Conservation (phyloP, 805 yeast genomes). For the Candida namnaoensis region DNA sequence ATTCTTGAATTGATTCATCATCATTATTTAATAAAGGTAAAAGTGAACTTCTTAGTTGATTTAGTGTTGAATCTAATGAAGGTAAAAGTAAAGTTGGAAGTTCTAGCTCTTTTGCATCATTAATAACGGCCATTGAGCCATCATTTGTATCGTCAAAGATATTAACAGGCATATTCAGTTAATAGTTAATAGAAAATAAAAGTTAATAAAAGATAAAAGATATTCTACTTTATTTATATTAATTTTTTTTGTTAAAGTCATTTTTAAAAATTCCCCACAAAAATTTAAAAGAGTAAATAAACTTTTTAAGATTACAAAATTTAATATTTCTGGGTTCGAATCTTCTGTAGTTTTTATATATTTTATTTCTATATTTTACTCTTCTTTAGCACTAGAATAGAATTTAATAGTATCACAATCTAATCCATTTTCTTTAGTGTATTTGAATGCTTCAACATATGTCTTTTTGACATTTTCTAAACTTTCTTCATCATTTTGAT, state of each 20-base stretch:
- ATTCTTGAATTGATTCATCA: constrained; percentile 35
- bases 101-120: constrained; percentile 10
- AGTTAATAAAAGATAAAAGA: no score
- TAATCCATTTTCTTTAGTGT: constrained; percentile 2
- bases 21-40: constrained; percentile 44
- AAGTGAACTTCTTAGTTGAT: constrained; percentile 44
- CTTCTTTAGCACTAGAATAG: background rate
- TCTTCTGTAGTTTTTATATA: no score
- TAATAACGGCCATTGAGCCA: constrained; percentile 1
- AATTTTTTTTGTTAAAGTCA: no score
- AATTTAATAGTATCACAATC: background rate
- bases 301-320: no score
- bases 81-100: constrained; percentile 64
- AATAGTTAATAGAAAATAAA: no score
- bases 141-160: no score
- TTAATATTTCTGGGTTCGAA: no score
- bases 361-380: no score
- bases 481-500: constrained; percentile 13
- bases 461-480: constrained; percentile 17
- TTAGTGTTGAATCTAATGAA: constrained; percentile 35
- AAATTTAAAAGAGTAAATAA: no score
- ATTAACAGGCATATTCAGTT: no score
- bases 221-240: no score
- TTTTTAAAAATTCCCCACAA: no score
- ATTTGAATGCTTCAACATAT: constrained; percentile 29